Evolutionary conservation across 139 green algal species (phyloP).

Genomic region (Haematococcus lacustris): DNA sequence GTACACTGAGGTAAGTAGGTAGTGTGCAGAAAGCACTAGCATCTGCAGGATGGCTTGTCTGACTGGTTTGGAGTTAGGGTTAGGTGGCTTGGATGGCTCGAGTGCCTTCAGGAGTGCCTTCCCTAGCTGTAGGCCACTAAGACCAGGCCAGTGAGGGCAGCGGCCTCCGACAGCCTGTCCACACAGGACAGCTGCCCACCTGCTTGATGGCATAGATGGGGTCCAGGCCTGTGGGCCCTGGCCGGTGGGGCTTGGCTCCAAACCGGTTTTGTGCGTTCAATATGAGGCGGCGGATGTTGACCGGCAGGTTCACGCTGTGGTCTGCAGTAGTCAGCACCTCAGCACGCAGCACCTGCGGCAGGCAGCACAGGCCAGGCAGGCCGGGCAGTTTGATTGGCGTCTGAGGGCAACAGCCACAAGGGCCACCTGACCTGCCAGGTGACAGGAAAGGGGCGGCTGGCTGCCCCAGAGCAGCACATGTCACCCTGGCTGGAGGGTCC

Average conservation of each 20-base stretch:
- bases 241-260: constrained; percentile 28
- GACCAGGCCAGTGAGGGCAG: too few species aligned
- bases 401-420: background rate
- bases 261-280: constrained; percentile 91
- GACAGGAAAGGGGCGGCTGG: too few species aligned
- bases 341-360: constrained; percentile 46
- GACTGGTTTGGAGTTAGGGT: too few species aligned
- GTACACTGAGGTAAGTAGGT: background rate
- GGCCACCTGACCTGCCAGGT: too few species aligned
- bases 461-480: too few species aligned
- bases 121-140: too few species aligned
- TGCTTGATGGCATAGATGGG: constrained; percentile 59
- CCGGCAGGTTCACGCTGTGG: constrained; percentile 72
- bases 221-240: constrained; percentile 35
- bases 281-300: constrained; percentile 89
- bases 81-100: too few species aligned
- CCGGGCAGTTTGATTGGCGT: background rate
- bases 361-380: background rate
- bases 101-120: too few species aligned
- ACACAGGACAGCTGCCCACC: too few species aligned
- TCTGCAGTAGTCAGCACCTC: constrained; percentile 81
- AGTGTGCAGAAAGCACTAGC: background rate
- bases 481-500: too few species aligned
- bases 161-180: too few species aligned
- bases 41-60: too few species aligned